Evolutionary conservation across 208 protist genomes (phyloP).

Genomic region (Wallacemonas rigidus): DNA sequence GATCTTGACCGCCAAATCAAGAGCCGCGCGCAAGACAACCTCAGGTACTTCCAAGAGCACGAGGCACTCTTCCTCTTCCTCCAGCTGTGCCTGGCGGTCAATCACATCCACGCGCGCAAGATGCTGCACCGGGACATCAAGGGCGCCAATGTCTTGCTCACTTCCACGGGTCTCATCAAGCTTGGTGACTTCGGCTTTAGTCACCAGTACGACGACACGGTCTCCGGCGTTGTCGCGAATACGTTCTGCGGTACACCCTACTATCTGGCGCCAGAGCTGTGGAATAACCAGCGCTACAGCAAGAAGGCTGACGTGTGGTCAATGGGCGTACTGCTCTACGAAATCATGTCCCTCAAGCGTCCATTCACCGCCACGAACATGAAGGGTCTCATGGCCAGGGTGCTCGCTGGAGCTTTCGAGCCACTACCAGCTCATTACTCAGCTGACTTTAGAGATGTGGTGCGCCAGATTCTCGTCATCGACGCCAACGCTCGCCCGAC

Average conservation of each 20-base stretch:
- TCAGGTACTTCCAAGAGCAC: slow-evolving; percentile 84
- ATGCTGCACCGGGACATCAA: slow-evolving; percentile 94
- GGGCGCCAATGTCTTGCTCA: slow-evolving; percentile 87
- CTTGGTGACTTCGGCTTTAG: slow-evolving; percentile 92
- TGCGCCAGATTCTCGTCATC: slow-evolving; percentile 68
- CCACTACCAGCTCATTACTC: slow-evolving; percentile 71
- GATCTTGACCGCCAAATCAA: slow-evolving; percentile 87
- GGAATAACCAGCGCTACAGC: slow-evolving; percentile 88
- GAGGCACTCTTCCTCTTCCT: slow-evolving; percentile 85
- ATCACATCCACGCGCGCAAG: slow-evolving; percentile 90
- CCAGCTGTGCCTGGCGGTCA: slow-evolving; percentile 83
- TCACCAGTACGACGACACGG: slow-evolving; percentile 88
- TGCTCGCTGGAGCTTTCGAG: slow-evolving; percentile 63
- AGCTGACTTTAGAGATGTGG: slow-evolving; percentile 55
- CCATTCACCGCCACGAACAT: slow-evolving; percentile 82
- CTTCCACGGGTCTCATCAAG: slow-evolving; percentile 86
- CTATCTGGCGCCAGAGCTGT: slow-evolving; percentile 91
- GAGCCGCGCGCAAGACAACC: slow-evolving; percentile 41
- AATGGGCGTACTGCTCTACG: slow-evolving; percentile 74
- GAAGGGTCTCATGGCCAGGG: slow-evolving; percentile 84
- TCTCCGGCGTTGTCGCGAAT: slow-evolving; percentile 86
- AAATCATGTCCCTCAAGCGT: slow-evolving; percentile 80
- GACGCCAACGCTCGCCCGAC: slow-evolving; percentile 72
- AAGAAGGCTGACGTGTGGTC: slow-evolving; percentile 90
- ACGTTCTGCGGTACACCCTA: slow-evolving; percentile 77